Evolutionary conservation across 1,284 basidiomycete species (phyloP), one percentile per base, ranked within the genome.

Genomic region (Ceratobasidium sp.): DNA sequence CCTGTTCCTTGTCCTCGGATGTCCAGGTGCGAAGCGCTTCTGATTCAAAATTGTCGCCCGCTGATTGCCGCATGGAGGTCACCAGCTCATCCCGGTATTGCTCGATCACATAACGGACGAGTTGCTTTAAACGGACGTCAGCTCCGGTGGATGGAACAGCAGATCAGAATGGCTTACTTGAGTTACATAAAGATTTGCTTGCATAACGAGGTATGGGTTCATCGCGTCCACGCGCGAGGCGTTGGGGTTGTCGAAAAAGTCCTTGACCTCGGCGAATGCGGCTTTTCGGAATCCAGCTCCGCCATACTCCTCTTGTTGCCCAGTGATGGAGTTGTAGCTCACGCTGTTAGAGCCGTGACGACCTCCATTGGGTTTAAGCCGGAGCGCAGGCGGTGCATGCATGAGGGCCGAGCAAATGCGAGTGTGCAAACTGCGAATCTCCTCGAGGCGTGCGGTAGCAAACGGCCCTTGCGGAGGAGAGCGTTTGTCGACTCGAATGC

Each of bases 241-340:
- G 80, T 94, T 93, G 20, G 95, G 94, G 82, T 96, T 94, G 80
- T 94, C 92, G 82, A 96, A 95, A 83, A 96, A 94, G 83, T 95
- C 92, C 83, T 93, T 94, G 80, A 96, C 92, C 84, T 95, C 93
- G 1, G 91, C 92, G 79, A 94, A 94, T 7, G 94, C 93, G 14
- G 92, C 91, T 84, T 94, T 92, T 55, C 91, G 87, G 86, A 93
- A 94, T 14, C 79, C 78, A 46, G 78, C 77, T 23, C 78, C 79
- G 48, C 79, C 78, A 69, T 79, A 80, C 62, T 81, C 77, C n/a
- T 73, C 70, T 4, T 60, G 70, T 52, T 73, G 70, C 30, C 70
- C 70, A 10, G 55, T 16, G 54, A 73, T 62, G 2, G 70, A 30
- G 48, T 46, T 59, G n/a, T 67, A 55, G 35, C 41, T 46, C 20